A percentile compares a stretch with the other conserved stretches of the same genome.
Evolutionary conservation across 176 grass and related monocot genomes (phyloP).

Genomic region (Calamus simplicifolius): DNA sequence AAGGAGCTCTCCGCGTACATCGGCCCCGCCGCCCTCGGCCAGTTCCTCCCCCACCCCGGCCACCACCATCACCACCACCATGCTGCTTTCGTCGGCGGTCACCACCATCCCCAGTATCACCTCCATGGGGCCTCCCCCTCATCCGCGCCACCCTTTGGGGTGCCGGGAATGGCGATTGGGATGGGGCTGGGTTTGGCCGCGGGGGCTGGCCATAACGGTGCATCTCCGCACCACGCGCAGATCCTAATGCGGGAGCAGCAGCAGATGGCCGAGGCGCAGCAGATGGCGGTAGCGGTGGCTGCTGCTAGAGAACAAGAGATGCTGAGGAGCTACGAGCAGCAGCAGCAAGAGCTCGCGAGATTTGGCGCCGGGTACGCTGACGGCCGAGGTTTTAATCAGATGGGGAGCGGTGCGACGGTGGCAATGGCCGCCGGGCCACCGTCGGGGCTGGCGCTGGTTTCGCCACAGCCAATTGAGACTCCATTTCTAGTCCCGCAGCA

Average conservation of each 20-base stretch:
- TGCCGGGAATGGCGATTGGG: slow-evolving; percentile 11
- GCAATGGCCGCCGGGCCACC: neutral
- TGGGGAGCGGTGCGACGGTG: neutral
- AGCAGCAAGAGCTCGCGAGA: slow-evolving; percentile 5
- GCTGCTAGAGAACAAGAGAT: slow-evolving; percentile 34
- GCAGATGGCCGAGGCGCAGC: neutral
- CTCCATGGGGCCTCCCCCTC: slow-evolving; percentile 1
- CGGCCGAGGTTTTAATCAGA: neutral
- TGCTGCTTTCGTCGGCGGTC: neutral
- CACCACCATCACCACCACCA: slow-evolving; percentile 4
- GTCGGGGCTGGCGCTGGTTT: neutral
- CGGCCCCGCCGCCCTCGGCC: slow-evolving; percentile 39
- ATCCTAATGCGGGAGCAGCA: slow-evolving; percentile 12
- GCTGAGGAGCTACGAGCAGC: slow-evolving; percentile 14
- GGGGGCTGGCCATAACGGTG: neutral
- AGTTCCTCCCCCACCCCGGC: slow-evolving; percentile 4
- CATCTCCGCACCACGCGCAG: slow-evolving; percentile 4
- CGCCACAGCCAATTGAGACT: slow-evolving; percentile 16
- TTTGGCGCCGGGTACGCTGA: slow-evolving; percentile 3
- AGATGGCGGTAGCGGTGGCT: slow-evolving; percentile 4
- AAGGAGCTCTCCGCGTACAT: slow-evolving; percentile 69
- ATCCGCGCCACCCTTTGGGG: slow-evolving; percentile 1
- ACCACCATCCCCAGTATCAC: neutral
- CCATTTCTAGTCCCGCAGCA: slow-evolving; percentile 4
- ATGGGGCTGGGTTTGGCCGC: slow-evolving; percentile 23